A percentile compares a stretch with the other conserved stretches of the same genome.
These are phyloP conservation scores for Arthrobotrys pseudoclavata DNA, from an alignment of 2,329 filamentous ascomycete genomes.

Conservation along the genomic window DNA sequence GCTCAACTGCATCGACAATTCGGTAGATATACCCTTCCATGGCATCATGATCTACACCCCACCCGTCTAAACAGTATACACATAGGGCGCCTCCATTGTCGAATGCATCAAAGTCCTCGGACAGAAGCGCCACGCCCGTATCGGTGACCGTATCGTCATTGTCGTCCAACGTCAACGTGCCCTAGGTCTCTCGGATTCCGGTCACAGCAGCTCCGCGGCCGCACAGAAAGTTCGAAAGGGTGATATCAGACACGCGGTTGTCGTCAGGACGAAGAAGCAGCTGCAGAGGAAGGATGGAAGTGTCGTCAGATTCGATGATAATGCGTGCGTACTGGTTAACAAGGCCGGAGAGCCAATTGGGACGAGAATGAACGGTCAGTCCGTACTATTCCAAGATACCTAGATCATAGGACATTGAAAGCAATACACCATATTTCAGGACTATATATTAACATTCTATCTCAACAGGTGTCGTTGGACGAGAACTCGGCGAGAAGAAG, in stretches of 20 bases:
- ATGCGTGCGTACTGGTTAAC: slow-evolving; percentile 96
- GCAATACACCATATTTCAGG: neutral
- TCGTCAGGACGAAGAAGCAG: slow-evolving; percentile 91
- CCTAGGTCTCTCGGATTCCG: slow-evolving; percentile 72
- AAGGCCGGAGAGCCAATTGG: slow-evolving; percentile 97
- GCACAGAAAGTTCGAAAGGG: slow-evolving; percentile 96
- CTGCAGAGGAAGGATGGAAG: slow-evolving; percentile 88
- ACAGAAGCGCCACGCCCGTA: slow-evolving; percentile 87
- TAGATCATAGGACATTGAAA: neutral
- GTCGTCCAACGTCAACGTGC: slow-evolving; percentile 96
- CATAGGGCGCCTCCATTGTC: slow-evolving; percentile 82
- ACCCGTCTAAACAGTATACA: slow-evolving; percentile 20
- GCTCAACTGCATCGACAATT: slow-evolving; percentile 99
- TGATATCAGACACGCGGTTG: slow-evolving; percentile 94
- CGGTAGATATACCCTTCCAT: slow-evolving; percentile 68
- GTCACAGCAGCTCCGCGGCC: slow-evolving; percentile 74
- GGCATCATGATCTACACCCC: neutral
- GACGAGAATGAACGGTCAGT: slow-evolving; percentile 82
- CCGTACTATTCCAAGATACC: neutral
- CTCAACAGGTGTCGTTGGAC: slow-evolving; percentile 80
- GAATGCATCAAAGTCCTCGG: slow-evolving; percentile 94
- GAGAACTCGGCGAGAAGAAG: slow-evolving; percentile 89
- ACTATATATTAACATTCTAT: slow-evolving; percentile 54
- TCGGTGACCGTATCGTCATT: slow-evolving; percentile 98
- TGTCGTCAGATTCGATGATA: slow-evolving; percentile 94